Base-by-base conservation (phyloP, 805 yeast species). In the Saturnispora ahearnii region DNA sequence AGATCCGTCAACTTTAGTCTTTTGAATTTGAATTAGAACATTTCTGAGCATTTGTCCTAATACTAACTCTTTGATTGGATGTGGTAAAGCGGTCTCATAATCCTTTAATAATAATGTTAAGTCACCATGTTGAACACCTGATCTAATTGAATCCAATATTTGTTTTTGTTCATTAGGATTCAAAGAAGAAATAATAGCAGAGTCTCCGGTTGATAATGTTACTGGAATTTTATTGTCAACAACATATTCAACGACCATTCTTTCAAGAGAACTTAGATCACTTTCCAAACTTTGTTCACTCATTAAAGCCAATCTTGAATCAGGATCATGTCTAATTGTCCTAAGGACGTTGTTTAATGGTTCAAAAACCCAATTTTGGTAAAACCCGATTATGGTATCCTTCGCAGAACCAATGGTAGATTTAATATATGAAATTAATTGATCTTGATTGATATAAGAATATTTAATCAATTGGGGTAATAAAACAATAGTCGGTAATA, bases 1-100 rank as follows among this genome's bases (percentile, higher is more conserved):
- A 34, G 86, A 89, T 8, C 96, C 96, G 63, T 91, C 99, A 6
- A 93, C 97, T 66, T 91, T 91, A 11, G 96, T 84, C 67, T 93
- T 91, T 64, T 91, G 99, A n/a, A 93, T 72, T 65, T 93, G 98
- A 54, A 91, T 90, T 59, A 93, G 68, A 43, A 93, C 64, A 13
- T 90, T 81, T 49, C 96, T 74, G 8, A 89, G 65, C 55, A 91
- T 73, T 50, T 81, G 78, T 4, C 98, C 99, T 2, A 69, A 50
- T 2, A 89, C 51, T 2, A 82, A 57, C 34, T 82, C 80, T 49
- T 71, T 73, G 44, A 89, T 60, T 0, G 98, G 98, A 5, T 71
- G 63, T 51, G 79, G 77, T 51, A 93, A 69, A 56, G 88, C 91
- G 26, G 67, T 59, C 60, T 91, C 98, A 62, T 93, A 93, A 31